Base-by-base conservation (phyloP, 257 asterid species). In the Cruciata laevipes region DNA sequence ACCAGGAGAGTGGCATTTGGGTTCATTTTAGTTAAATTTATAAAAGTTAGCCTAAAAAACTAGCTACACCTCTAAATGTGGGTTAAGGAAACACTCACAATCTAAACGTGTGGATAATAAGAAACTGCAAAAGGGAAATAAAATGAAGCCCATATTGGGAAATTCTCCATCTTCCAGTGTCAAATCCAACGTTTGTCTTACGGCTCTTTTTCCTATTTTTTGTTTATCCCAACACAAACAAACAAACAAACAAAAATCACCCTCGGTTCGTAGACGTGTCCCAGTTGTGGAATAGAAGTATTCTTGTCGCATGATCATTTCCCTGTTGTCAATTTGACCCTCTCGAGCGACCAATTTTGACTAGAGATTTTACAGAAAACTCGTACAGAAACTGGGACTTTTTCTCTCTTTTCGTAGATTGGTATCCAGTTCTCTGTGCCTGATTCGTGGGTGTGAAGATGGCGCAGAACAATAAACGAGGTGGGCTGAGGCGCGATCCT, bases 381-480 rank as follows among this genome's bases (percentile, higher is more conserved):
- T 37, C 42, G 42, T 37, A 37, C 42, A 37, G 11, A 37, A 37
- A 7, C 51, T 42, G 51, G 51, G 51, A 42, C 13, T 27, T 27
- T 27, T 42, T 42, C 51, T 42, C 51, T 13, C 49, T 40, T 40
- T 40, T 12, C 49, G 0, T 13, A 42, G 18, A 42, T 42, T 12
- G 51, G 51, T 11, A 0, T 42, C 16, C 51, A 42, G 18, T 12
- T 42, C 51, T 32, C 37, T 32, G 37, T 32, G 1, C 37, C 37
- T 37, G 51, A 11, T 52, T 56, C 66, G 49, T 3, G 20, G 30
- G 3, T 35, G 68, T 65, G 71, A 60, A 63, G 63, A 74, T 74
- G 78, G 71, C 65, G 74, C 23, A 27, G 30, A 55, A 66, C 12
- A 20, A 68, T 63, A 63, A 49, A n/a, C 10, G 58, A 20, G 24